Evolutionary conservation across 495 filamentous ascomycete genomes (phyloP), one percentile per base, ranked within the genome.

Genomic region (Friedmanniomyces endolithicus): DNA sequence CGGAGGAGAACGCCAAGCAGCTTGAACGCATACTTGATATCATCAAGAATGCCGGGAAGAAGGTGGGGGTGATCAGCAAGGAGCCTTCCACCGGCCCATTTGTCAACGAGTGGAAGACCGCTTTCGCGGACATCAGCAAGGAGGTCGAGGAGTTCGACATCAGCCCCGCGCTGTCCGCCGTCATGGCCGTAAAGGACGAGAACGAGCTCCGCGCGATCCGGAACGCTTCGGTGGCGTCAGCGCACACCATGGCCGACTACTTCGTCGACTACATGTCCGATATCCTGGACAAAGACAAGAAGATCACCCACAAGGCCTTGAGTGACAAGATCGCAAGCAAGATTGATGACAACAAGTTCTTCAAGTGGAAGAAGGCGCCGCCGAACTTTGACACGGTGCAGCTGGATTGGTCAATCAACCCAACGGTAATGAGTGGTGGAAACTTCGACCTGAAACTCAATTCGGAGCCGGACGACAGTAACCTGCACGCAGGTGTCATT

Each of bases 211-310:
- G 94, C 41, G 82, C 84, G 0, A 95, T 97, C 77, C 82, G 94
- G 43, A 90, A 88, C 61, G 88, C 92, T 2, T 94, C 92, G 14
- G 81, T 90, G 63, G 90, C 90, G 29, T 94, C 89, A 57, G 88
- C 90, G 55, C 89, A 87, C 40, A 73, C 96, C 33, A 87, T 97
- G 79, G 85, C 85, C 22, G 86, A 88, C 51, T 97, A 89, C 68
- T 96, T 96, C 66, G 81, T 96, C 51, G 94, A 97, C 66, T 87
- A 95, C 66, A 96, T 99, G 89, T 95, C 90, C 40, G 83, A 82
- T 56, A 80, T 96, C 48, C 78, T 99, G 53, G 92, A 99, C 59
- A 83, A 85, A 58, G 92, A 95, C 67, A 94, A 95, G 73, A 94
- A 95, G 63, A 87, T 97, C 65, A 90, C 88, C 34, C 90, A 99